phyloP scores from a whole-genome alignment of 331 rosid genomes.

The Phaseolus coccineus region DNA sequence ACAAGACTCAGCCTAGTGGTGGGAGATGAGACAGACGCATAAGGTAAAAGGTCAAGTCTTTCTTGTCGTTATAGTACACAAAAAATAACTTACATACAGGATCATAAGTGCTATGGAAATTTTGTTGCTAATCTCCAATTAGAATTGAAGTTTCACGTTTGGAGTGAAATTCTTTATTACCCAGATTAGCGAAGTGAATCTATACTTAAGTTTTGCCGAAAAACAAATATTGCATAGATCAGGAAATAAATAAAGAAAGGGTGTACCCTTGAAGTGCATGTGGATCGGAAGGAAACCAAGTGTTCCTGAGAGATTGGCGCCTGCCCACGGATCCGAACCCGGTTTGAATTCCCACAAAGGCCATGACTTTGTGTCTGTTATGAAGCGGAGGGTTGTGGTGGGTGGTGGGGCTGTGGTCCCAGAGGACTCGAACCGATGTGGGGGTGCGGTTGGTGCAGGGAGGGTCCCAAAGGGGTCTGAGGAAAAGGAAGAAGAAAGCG shows the following conservation, averaged over 20 bases:
- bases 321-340: constrained; percentile 83
- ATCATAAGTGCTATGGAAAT: too few relatives aligned
- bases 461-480: constrained; percentile 42
- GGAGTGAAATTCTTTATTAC: too few relatives aligned
- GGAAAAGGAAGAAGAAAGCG: constrained; percentile 52
- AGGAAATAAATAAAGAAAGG: background rate
- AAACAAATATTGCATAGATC: background rate
- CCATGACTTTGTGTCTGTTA: constrained; percentile 71
- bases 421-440: constrained; percentile 70
- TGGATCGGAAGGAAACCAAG: constrained; percentile 93
- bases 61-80: too few relatives aligned
- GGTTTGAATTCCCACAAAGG: constrained; percentile 85
- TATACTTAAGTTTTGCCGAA: too few relatives aligned
- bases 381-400: background rate
- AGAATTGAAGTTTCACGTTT: too few relatives aligned
- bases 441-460: constrained; percentile 52
- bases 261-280: constrained; percentile 70
- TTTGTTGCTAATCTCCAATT: too few relatives aligned
- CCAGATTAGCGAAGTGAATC: too few relatives aligned
- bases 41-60: too few relatives aligned
- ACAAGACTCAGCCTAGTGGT: too few relatives aligned
- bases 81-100: too few relatives aligned
- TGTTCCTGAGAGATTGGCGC: constrained; percentile 72
- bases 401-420: constrained; percentile 59
- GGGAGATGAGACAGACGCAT: too few relatives aligned